Evolutionary conservation across 768 basidiomycete genomes (phyloP), one percentile per base, ranked within the genome.

Genomic region (Xanthoconium purpureum): DNA sequence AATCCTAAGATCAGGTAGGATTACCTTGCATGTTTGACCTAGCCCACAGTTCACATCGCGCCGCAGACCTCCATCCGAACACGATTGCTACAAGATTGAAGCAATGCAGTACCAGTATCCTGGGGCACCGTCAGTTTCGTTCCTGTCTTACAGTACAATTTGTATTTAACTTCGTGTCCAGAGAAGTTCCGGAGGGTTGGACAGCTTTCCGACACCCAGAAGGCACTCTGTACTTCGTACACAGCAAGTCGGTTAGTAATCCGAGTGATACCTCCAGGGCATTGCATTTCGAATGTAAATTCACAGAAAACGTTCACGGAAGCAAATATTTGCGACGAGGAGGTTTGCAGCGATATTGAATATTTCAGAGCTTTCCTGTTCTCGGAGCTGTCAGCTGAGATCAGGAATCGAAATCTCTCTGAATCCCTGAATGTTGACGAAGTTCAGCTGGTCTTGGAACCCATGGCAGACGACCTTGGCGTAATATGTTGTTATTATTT

Each of bases 211-310:
- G 73, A 3, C 86, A 87, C 60, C 84, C 85, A 0, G 85, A 87
- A 66, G 86, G 86, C 5, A 77, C 75, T 15, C 74, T 79, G 17
- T 88, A 86, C 62, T 88, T 81, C 51, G 77, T 75, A 59, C 73
- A 84, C 51, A 15, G 56, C 45, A 58, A 70, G 3, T 77, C 76
- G 70, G 84, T 84, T 46, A 10, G 74, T 61, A 12, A 40, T 33
- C 4, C n/a, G 2, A 24, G 37, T 8, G 1, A 5, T 20, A 35
- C 40, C 13, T n/a, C n/a, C n/a, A n/a, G n/a, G 4, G 18, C 24
- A 24, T 32, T 14, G 15, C 30, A 45, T 43, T 29, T 55, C 35
- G 65, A 29, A 10, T 17, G 6, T 18, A 6, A 33, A 32, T 39
- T 50, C 75, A 72, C 55, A 84, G 81, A 75, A 73, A 49, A 74